Base-by-base conservation (phyloP, 1,284 basidiomycete genomes). In the Baeospora myosura region DNA sequence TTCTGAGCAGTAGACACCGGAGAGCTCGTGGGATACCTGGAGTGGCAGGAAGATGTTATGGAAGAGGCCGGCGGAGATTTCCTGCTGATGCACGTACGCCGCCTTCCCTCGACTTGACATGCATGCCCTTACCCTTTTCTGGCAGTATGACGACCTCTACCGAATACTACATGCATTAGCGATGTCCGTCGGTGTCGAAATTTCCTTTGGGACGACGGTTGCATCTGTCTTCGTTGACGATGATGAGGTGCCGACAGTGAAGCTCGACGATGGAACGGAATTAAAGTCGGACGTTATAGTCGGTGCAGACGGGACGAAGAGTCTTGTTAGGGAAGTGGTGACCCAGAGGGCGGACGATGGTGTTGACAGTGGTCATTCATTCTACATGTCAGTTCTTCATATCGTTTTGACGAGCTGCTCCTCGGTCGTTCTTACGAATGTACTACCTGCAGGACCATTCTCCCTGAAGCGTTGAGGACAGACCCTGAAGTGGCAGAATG, bases 11-110 rank as follows among this genome's bases (percentile, higher is more conserved):
- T 66, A 36, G 62, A 65, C 29, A 65, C 64, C 1, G 69, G 66
- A 12, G 59, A 73, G 32, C 45, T 60, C 32, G 52, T 71, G 16
- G 78, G 77, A 18, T 59, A 56, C 41, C 50, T 73, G 14, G 65
- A 69, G 44, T 78, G 75, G 72, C 63, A 65, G 44, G 65, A 74
- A 40, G 69, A 71, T 23, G 64, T 78, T 4, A 65, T 79, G 44
- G 58, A 65, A 41, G 76, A 77, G 45, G 67, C 70, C 0, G 76
- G 76, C 4, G 75, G 68, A 1, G 68, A 74, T 18, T 78, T 76
- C 48, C 54, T 72, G 34, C 52, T 76, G 40, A 64, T 74, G 49
- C 61, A 68, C 51, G 73, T 74, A 44, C 45, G 67, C 36, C 35
- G n/a, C n/a, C n/a, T n/a, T 41, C 24, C 18, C 33, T 34, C 42